phyloP scores from a whole-genome alignment of 331 rosid genomes.

The Pyrus hybrid region DNA sequence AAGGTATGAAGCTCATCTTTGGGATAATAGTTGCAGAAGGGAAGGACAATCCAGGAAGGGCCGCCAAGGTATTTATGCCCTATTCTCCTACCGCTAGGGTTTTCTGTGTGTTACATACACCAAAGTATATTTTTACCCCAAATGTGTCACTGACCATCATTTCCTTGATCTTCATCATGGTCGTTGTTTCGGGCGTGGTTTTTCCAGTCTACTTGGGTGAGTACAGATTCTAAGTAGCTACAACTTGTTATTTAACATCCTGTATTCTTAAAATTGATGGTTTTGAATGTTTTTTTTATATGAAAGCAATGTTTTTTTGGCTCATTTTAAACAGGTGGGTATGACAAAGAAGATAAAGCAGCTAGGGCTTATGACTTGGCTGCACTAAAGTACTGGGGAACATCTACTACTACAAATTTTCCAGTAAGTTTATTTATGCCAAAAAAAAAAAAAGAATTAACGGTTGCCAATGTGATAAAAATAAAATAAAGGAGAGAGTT shows the following conservation, averaged over 20 bases:
- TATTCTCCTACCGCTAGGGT: constrained; percentile 6
- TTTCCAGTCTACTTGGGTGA: constrained; percentile 84
- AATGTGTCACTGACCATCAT: constrained; percentile 27
- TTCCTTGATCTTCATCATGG: constrained; percentile 15
- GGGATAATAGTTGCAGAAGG: constrained; percentile 84
- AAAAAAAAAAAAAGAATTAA: background rate
- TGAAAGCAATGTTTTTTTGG: background rate
- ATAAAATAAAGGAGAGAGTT: background rate
- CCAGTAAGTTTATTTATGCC: constrained; percentile 38
- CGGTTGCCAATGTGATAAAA: background rate
- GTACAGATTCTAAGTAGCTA: constrained; percentile 4
- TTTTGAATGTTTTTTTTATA: background rate
- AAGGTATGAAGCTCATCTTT: constrained; percentile 81
- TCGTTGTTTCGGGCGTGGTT: constrained; percentile 16
- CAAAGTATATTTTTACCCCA: no score
- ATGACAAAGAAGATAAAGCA: constrained; percentile 99
- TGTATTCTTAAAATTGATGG: background rate
- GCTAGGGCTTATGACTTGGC: constrained; percentile 99
- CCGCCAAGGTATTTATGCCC: constrained; percentile 63
- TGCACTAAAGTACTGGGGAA: constrained; percentile 95
- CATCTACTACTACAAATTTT: constrained; percentile 94
- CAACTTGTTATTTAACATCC: background rate
- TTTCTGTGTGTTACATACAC: background rate
- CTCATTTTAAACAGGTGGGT: constrained; percentile 54
- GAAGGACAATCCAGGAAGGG: constrained; percentile 99